Evolutionary conservation across 805 yeast species (phyloP), one percentile per base, ranked within the genome.

Genomic region (Lachancea lanzarotensis): DNA sequence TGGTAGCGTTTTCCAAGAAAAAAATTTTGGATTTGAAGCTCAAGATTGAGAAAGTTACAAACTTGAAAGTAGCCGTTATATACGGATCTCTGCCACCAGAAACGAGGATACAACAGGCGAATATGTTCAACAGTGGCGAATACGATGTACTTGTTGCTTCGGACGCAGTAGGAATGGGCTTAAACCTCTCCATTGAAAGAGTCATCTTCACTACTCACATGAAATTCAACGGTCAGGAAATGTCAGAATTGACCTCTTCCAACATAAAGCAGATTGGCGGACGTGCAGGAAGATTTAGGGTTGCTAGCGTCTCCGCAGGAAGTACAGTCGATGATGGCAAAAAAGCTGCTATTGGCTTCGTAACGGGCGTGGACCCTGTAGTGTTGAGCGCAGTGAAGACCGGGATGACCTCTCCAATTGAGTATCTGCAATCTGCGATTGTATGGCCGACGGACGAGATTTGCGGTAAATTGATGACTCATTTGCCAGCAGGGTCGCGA

Each of bases 161-260:
- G 2, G 98, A 93, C 68, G 98, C 98, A 0, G 81, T 93, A 50
- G 98, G 98, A 2, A 91, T 93, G 97, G 98, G 98, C 0, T 71
- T 93, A 43, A 93, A 93, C 58, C 70, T 93, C 56, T 82, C 85
- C 20, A 90, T 93, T 52, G 78, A 81, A 47, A 69, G 98, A 48
- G 76, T 93, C 4, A 74, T 93, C 1, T 90, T 93, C 59, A 77
- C 84, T 15, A 73, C 82, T 0, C 68, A 76, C 22, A 60, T 61
- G 40, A 93, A 93, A 63, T 90, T 75, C 54, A 78, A 88, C 58
- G 97, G 97, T 5, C 59, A 55, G 12, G 65, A 62, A 13, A 65
- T 70, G 47, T 64, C 63, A 8, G 60, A 60, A 1, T 62, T 93
- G 26, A 69, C 84, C 0, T 65, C 74, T 3, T 83, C 96, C 0